Conservation (phyloP, 257 asterid species). For the Dorcoceras hygrometricum region DNA sequence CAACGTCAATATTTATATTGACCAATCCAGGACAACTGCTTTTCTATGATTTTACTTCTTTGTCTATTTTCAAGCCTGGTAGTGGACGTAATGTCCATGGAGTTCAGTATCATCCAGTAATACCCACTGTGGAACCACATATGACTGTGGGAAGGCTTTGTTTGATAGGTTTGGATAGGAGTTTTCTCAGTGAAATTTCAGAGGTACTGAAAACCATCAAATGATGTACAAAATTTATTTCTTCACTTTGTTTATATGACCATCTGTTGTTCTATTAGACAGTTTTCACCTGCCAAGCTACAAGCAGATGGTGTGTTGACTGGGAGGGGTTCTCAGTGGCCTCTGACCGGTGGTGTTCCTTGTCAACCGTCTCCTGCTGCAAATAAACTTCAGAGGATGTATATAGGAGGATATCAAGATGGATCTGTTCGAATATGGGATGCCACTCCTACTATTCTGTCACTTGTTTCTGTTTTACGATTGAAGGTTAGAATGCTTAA, state of each 20-base stretch:
- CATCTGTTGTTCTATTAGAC: slow-evolving; percentile 45
- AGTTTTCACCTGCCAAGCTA: slow-evolving; percentile 43
- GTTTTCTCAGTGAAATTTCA: slow-evolving; percentile 36
- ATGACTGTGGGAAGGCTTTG: slow-evolving; percentile 70
- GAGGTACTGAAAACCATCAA: slow-evolving; percentile 50
- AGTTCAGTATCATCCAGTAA: slow-evolving; percentile 52
- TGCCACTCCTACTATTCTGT: slow-evolving; percentile 72
- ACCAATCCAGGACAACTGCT: slow-evolving; percentile 89
- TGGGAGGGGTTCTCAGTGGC: slow-evolving; percentile 54
- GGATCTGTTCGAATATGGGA: slow-evolving; percentile 90
- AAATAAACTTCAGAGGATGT: slow-evolving; percentile 54
- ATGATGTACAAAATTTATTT: slow-evolving; percentile 19
- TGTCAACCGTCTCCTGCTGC: slow-evolving; percentile 45
- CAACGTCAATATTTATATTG: slow-evolving; percentile 62
- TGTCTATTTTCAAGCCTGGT: slow-evolving; percentile 61
- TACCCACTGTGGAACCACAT: slow-evolving; percentile 81
- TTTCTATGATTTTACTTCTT: slow-evolving; percentile 56
- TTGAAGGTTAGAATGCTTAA: slow-evolving; percentile 51
- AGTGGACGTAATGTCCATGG: slow-evolving; percentile 46
- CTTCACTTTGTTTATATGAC: slow-evolving; percentile 30
- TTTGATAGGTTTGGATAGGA: slow-evolving; percentile 34
- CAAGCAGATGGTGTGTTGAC: slow-evolving; percentile 36
- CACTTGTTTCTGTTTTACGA: slow-evolving; percentile 51
- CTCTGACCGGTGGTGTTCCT: slow-evolving; percentile 75
- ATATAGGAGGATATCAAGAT: slow-evolving; percentile 87